Base-by-base conservation (phyloP, 2,329 filamentous ascomycete genomes). In the Fusarium neocosmosporiellum region DNA sequence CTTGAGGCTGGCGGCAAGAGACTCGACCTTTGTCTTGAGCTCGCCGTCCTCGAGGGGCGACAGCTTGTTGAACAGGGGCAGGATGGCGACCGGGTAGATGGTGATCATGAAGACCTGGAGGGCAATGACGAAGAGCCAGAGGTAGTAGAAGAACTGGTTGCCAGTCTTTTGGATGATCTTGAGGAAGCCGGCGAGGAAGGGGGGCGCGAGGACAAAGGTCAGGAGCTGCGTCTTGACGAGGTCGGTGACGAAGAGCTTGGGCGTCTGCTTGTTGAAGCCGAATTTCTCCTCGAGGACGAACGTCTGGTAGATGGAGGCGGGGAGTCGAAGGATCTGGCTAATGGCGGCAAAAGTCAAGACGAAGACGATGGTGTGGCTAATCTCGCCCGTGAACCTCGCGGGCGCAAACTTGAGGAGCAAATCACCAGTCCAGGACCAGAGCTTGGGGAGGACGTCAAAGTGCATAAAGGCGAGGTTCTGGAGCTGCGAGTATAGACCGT, bases 241-340 rank as follows among this genome's bases (percentile, higher is more conserved):
- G 81, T 99, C 96, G 77, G 90, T 93, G 61, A 98, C 81, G 88
- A 96, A 99, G 33, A 98, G 88, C 82, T 91, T 91, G 63, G 94
- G 86, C 0, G 96, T 98, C 87, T 98, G 95, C 86, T 99, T 99
- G 85, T 99, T 99, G 90, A 99, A 99, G 58, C 96, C 96, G 78
- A 97, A 99, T 81, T 94, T 93, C 84, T 98, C 95, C 84, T 99
- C 96, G 64, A 99, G 87, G 55, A 98, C 94, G 80, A 99, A 99
- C 14, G 94, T 96, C 84, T 95, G 92, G 87, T 98, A 99, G 82
- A 98, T 91, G 63, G 91, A 93, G 68, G 91, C 89, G 4, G 96
- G 96, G 61, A 98, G 85, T 65, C 92, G 93, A 72, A 98, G 84
- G 63, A 93, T 74, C 78, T 96, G 94, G 76, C 95, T 93, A 78